Evolutionary conservation across 768 basidiomycete species (phyloP), one percentile per base, ranked within the genome.

Genomic region (Mycena amicta): DNA sequence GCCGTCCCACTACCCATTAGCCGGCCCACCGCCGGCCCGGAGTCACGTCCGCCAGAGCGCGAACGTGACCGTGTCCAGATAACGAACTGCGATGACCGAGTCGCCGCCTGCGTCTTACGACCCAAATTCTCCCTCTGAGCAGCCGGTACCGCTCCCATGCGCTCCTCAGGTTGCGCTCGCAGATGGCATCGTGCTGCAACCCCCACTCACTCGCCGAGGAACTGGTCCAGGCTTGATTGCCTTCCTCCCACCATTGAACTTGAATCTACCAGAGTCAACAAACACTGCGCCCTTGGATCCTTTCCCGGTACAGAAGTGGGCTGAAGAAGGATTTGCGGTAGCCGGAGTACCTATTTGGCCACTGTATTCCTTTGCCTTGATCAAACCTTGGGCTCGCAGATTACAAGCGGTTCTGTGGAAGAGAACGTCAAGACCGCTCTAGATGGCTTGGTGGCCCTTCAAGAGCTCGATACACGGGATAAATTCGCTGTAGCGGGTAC

Each of bases 261-360:
- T 70, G 20, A 58, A 68, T 41, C 57, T 75, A 23, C 62, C 63
- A 18, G 66, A 68, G 40, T 65, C 57, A 23, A 55, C 64, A 1
- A 58, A 59, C 3, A 50, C 59, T 4, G 72, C 72, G 55, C 69
- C 75, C 4, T 71, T 82, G 16, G 80, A 83, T 66, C 81, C 82
- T 2, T 76, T 77, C 53, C 82, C 82, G 20, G 63, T 77, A 1
- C 72, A 72, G 64, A 83, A 83, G 70, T 83, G 81, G 80, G 80
- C 81, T 27, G 80, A 83, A 64, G 81, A 83, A 65, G 81, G 82
- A 0, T 83, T 80, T 55, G 76, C 76, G 4, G 80, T 82, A 2
- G 73, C 75, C 15, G 78, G 73, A 16, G 65, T 79, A 57, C 25
- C 28, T n/a, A n/a, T n/a, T 33, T 27, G 4, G 29, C 6, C 40